Evolutionary conservation across 768 basidiomycete genomes (phyloP).

Genomic region (Atractiella rhizophila): DNA sequence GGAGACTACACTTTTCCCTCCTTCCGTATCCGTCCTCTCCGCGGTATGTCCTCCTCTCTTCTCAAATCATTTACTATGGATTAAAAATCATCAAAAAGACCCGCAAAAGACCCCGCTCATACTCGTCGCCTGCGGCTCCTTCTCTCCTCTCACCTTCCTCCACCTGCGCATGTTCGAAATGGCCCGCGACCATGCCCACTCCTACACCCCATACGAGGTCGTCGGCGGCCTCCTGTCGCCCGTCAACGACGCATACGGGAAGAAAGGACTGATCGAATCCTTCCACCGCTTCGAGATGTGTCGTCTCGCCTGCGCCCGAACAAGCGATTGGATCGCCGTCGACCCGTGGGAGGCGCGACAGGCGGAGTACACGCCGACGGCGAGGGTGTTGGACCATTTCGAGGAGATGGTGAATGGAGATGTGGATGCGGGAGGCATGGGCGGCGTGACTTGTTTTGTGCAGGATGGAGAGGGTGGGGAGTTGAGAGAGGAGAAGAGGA

Average conservation of each 20-base stretch:
- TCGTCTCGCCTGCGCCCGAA: slow-evolving; percentile 59
- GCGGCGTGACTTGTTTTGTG: too few species aligned
- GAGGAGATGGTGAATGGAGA: slow-evolving; percentile 75
- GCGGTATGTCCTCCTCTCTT: slow-evolving; percentile 16
- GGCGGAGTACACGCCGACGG: slow-evolving; percentile 67
- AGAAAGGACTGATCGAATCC: slow-evolving; percentile 70
- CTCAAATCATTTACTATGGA: not conserved
- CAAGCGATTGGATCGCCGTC: slow-evolving; percentile 84
- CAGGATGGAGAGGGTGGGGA: slow-evolving; percentile 3
- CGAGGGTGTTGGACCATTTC: slow-evolving; percentile 90
- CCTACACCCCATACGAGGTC: slow-evolving; percentile 78
- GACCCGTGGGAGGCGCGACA: slow-evolving; percentile 91
- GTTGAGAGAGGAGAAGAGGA: slow-evolving; percentile 36
- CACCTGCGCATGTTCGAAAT: slow-evolving; percentile 85
- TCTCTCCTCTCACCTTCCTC: slow-evolving; percentile 47
- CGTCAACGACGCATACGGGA: slow-evolving; percentile 88
- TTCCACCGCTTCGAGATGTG: slow-evolving; percentile 50
- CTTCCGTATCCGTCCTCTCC: slow-evolving; percentile 19
- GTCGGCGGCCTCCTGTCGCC: slow-evolving; percentile 89
- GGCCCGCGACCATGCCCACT: slow-evolving; percentile 85
- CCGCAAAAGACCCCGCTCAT: slow-evolving; percentile 44
- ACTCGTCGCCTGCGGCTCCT: slow-evolving; percentile 88
- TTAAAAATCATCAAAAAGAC: slow-evolving; percentile 10
- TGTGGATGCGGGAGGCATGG: slow-evolving; percentile 46
- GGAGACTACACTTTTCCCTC: slow-evolving; percentile 22